Conservation (phyloP, 169 alveolate genomes). For the Eimeria brunetti region DNA sequence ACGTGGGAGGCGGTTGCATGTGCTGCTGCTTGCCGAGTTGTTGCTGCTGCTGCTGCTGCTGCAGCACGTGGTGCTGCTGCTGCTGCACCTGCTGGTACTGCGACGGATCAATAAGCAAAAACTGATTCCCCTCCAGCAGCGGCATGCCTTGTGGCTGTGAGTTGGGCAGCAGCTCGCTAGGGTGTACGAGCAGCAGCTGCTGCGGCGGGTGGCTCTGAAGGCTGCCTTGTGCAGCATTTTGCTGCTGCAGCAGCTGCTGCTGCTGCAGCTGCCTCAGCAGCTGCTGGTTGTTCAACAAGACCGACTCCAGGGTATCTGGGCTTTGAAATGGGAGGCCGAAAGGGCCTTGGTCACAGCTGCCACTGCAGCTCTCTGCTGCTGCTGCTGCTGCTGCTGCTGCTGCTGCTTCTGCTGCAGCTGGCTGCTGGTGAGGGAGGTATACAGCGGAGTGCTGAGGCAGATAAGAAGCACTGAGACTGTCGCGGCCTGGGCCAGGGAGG, state of each 20-base stretch:
- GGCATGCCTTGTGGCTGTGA: not conserved
- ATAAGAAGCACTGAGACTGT: slow-evolving; percentile 10
- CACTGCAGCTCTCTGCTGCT: not conserved
- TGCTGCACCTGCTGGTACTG: slow-evolving; percentile 10
- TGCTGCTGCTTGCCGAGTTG: slow-evolving; percentile 97
- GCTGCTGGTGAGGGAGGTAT: not conserved
- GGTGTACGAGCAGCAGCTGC: slow-evolving; percentile 39
- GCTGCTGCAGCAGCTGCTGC: slow-evolving; percentile 54
- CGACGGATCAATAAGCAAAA: not conserved
- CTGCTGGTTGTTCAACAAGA: slow-evolving; percentile 19
- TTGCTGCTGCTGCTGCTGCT: slow-evolving; percentile 50
- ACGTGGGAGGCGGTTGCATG: slow-evolving; percentile 95
- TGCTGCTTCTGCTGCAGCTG: not conserved
- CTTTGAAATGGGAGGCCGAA: slow-evolving; percentile 14
- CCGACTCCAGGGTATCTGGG: slow-evolving; percentile 41
- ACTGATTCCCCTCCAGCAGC: not conserved
- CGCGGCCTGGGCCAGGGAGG: not conserved
- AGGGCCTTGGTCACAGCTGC: not conserved
- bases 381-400: slow-evolving; percentile 38
- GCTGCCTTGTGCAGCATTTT: slow-evolving; percentile 25
- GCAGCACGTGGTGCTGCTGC: not conserved
- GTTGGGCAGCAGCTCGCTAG: slow-evolving; percentile 26
- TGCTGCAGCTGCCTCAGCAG: slow-evolving; percentile 50
- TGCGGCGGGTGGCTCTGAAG: slow-evolving; percentile 11
- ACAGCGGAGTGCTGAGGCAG: slow-evolving; percentile 54